Conservation (phyloP, 495 filamentous ascomycete species). For the Thozetella sp. region DNA sequence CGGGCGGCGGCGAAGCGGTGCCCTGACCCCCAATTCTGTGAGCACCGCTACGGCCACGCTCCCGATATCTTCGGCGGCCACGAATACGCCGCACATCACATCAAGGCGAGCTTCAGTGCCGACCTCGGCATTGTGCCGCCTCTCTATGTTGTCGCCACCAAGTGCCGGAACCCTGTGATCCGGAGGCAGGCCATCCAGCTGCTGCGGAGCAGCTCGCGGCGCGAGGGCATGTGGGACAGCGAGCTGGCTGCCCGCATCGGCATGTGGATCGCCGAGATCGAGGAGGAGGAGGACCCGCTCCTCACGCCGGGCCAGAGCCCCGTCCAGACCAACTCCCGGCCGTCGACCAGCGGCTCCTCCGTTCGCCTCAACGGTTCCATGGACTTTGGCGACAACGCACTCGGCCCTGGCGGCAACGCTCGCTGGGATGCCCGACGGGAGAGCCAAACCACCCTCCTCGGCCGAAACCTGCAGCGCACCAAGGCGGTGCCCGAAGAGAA, state of each 20-base stretch:
- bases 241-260: conserved; percentile 53
- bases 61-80: conserved; percentile 41
- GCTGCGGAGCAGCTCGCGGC: conserved; percentile 50
- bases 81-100: conserved; percentile 42
- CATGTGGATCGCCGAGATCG: conserved; percentile 55
- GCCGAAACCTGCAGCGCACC: conserved; percentile 5
- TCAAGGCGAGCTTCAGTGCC: conserved; percentile 54
- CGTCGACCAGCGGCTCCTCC: conserved; percentile 22
- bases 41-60: conserved; percentile 32
- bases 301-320: conserved; percentile 26
- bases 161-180: conserved; percentile 57
- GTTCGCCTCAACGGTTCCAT: conserved; percentile 23
- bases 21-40: conserved; percentile 39
- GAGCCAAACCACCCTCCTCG: conserved; percentile 16
- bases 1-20: conserved; percentile 44
- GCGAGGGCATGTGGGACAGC: conserved; percentile 69
- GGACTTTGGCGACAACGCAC: conserved; percentile 31
- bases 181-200: conserved; percentile 58
- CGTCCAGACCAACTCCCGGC: conserved; percentile 25
- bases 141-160: conserved; percentile 58
- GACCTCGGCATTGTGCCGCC: conserved; percentile 57
- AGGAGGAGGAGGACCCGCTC: conserved; percentile 48
- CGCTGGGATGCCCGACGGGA: conserved; percentile 33
- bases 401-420: conserved; percentile 43
- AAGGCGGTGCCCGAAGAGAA: conserved; percentile 42